A percentile compares a stretch with the other conserved stretches of the same genome.
Evolutionary conservation across 176 grass and related monocot species (phyloP).

Genomic region (Puya raimondii): DNA sequence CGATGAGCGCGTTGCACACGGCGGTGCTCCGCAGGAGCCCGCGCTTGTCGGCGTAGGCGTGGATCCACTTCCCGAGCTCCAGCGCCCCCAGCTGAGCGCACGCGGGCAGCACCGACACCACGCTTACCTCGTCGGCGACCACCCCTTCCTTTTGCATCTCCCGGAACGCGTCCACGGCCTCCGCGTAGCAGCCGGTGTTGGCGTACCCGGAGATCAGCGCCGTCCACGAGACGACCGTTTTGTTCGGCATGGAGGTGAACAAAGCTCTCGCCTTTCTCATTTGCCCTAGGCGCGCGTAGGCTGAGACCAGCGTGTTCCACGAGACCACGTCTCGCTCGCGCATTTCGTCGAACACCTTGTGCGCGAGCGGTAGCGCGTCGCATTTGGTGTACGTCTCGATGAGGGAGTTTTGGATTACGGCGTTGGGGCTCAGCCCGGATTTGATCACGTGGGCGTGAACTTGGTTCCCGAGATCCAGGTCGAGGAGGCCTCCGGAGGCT

Average conservation of each 20-base stretch:
- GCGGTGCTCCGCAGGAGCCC: slow-evolving; percentile 28
- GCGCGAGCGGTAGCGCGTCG: slow-evolving; percentile 21
- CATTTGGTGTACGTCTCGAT: slow-evolving; percentile 50
- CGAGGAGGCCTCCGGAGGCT: slow-evolving; percentile 26
- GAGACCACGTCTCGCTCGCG: slow-evolving; percentile 31
- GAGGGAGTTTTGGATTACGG: slow-evolving; percentile 47
- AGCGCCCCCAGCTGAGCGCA: slow-evolving; percentile 49
- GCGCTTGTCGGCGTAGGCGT: slow-evolving; percentile 42
- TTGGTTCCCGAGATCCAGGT: slow-evolving; percentile 29
- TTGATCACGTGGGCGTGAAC: slow-evolving; percentile 35
- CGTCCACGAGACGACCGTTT: slow-evolving; percentile 55
- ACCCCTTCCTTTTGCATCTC: slow-evolving; percentile 50
- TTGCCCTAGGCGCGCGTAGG: slow-evolving; percentile 36
- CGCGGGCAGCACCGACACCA: slow-evolving; percentile 47
- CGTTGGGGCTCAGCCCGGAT: slow-evolving; percentile 31
- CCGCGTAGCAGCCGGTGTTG: slow-evolving; percentile 11
- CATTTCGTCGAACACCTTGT: slow-evolving; percentile 50
- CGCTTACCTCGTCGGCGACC: slow-evolving; percentile 43
- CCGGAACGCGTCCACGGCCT: slow-evolving; percentile 30
- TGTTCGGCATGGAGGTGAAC: slow-evolving; percentile 41
- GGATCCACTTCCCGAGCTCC: slow-evolving; percentile 57
- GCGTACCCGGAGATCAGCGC: slow-evolving; percentile 52
- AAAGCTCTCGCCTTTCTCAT: slow-evolving; percentile 34
- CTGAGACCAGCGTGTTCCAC: slow-evolving; percentile 64
- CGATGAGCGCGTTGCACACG: slow-evolving; percentile 47